A percentile compares a stretch with the other conserved stretches of the same genome.
phyloP scores from a whole-genome alignment of 2,329 filamentous ascomycete genomes.

The Acrodontium crateriforme region DNA sequence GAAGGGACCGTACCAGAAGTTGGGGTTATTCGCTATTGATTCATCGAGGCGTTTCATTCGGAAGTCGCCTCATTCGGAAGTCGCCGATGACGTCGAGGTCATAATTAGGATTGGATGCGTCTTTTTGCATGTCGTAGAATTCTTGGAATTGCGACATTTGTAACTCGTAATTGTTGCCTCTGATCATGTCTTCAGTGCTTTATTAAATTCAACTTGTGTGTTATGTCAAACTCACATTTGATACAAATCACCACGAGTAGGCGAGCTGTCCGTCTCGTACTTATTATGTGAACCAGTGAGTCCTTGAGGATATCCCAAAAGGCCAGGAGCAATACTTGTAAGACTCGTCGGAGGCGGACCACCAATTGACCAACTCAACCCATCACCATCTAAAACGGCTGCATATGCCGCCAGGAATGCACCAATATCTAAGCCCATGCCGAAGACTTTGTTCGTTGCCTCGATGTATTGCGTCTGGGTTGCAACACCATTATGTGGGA shows the following conservation, averaged over 20 bases:
- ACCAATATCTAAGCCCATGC: conserved; percentile 21
- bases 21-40: conserved; percentile 19
- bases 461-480: conserved; percentile 19
- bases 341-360: conserved; percentile 9
- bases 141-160: conserved; percentile 15
- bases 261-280: conserved; percentile 23
- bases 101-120: too few relatives aligned
- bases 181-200: too few relatives aligned
- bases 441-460: conserved; percentile 16
- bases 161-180: conserved; percentile 16
- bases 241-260: conserved; percentile 21
- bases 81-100: too few relatives aligned
- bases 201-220: too few relatives aligned
- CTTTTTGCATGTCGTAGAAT: too few relatives aligned
- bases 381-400: conserved; percentile 19
- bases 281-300: conserved; percentile 20
- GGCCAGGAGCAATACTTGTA: conserved; percentile 3
- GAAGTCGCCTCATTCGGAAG: too few relatives aligned
- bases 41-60: conserved; percentile 11
- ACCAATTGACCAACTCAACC: conserved; percentile 19
- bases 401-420: conserved; percentile 21
- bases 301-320: conserved; percentile 9
- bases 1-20: conserved; percentile 22
- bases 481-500: conserved; percentile 20
- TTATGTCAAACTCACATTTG: too few relatives aligned